Percentiles rank a stretch among this genome's conserved stretches.
Conservation (phyloP, 257 asterid species). For the Marsdenia floribunda region DNA sequence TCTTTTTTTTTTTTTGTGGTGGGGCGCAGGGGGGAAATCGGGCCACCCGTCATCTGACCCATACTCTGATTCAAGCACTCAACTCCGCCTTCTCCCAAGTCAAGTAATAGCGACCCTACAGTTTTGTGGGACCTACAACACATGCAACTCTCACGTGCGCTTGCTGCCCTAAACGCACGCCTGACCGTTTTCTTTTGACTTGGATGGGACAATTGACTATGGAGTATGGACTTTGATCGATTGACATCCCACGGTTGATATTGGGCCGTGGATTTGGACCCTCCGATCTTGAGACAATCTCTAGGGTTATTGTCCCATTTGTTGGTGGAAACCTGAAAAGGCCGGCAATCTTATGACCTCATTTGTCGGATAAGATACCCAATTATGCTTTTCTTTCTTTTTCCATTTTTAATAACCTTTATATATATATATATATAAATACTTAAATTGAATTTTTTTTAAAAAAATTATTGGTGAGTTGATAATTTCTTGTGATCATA, state of each 20-base stretch:
- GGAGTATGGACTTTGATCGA: not conserved
- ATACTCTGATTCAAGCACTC: no score
- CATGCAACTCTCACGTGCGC: constrained; percentile 20
- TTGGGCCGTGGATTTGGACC: not conserved
- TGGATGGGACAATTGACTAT: not conserved
- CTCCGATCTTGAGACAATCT: constrained; percentile 12
- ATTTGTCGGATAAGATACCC: constrained; percentile 13
- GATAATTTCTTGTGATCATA: no score
- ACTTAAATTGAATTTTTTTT: no score
- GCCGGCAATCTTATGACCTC: constrained; percentile 18
- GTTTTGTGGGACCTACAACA: not conserved
- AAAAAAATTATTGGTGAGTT: no score
- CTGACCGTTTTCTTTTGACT: constrained; percentile 14
- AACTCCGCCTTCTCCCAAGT: not conserved
- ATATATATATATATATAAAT: no score
- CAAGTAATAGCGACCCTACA: constrained; percentile 2
- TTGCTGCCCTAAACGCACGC: constrained; percentile 22
- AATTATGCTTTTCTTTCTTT: not conserved
- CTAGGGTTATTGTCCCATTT: constrained; percentile 18
- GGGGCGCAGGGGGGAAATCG: no score
- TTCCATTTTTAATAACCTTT: no score
- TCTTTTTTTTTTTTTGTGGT: no score
- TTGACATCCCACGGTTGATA: not conserved
- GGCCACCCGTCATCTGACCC: constrained; percentile 5
- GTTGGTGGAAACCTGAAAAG: constrained; percentile 19